Base-by-base conservation (phyloP, 225 moss, liverwort and hornwort species). In the Polytrichum formosum region DNA sequence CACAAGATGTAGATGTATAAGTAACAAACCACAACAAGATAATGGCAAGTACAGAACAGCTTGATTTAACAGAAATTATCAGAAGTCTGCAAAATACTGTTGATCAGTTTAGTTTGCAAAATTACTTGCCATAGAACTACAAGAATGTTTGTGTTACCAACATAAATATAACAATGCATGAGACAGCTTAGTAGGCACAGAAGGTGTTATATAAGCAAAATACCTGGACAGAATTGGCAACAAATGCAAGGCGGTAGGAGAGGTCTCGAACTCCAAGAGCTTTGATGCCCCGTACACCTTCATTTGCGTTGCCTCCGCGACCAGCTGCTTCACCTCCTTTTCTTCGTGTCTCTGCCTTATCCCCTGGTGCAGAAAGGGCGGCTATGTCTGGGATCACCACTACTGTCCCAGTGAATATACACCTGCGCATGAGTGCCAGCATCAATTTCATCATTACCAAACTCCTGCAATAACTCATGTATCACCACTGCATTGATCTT, bases 211-310 rank as follows among this genome's bases (percentile, higher is more conserved):
- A 67, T 20, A 18, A 66, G 65, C 72, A 22, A 0, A 68, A 66
- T 87, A 94, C 97, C 98, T 98, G 94, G 18, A 94, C 98, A 76
- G 94, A 94, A 79, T 94, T 98, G 65, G 98, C 94, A 90, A 98
- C 56, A 79, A 98, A 98, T 26, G 94, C 98, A 69, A 98, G 87
- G 53, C 92, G 92, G 72, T 98, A 98, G 17, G 94, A 90, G 67
- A 98, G 93, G 82, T 98, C 94, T 71, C 98, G 82, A 70, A 91
- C 85, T 69, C 98, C 98, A 67, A 98, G 90, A 58, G 92, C 94
- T 84, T 98, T 98, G 69, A 94, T 92, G 75, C 98, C 98, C 71
- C 90, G 88, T 64, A 98, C 71, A 73, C 98, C 98, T 76, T 98
- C 94, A 78, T 77, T 80, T 54, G 81, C 79, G 70, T 85, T 81